Evolutionary conservation across 2,329 filamentous ascomycete genomes (phyloP), one percentile per base, ranked within the genome.

Genomic region (Aphanocladium album): DNA sequence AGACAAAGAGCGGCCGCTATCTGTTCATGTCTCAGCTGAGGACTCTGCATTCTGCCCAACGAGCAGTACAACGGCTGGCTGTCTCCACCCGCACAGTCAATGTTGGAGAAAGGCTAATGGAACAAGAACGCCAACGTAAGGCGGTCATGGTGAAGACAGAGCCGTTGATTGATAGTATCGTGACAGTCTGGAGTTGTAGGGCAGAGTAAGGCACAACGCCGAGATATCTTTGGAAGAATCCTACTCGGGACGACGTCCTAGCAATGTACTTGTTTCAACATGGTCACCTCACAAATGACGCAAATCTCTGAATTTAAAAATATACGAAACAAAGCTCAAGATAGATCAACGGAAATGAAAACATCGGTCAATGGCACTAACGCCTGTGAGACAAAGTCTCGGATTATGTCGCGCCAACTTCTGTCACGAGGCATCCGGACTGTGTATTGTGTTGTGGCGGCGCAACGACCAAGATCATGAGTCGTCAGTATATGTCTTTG

Each of bases 351-450:
- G 14, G 45, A 14, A 37, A 57, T 12, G 9, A 46, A n/a, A 46
- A 11, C 43, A 46, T 19, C 30, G n/a, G 27, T 30, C 52, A 52
- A 52, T 43, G 37, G 35, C 30, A 19, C 33, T 7, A 7, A 5
- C 16, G 17, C 37, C 35, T 43, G 37, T 45, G 27, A 59, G 56
- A 59, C 56, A 57, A 21, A 21, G 56, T 59, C 46, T 59, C 35
- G 23, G 46, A 17, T 45, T 8, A 8, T 25, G 11, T 3, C 23
- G 50, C 33, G 35, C 19, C 30, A 16, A 30, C 21, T 14, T 30
- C 45, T 30, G 45, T 57, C 55, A 41, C 33, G 45, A 50, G 45
- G 30, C n/a, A 21, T n/a, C 54, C 14, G 43, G 30, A 12, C 30
- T n/a, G 9, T 14, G 30, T 23, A 5, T 33, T 30, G 53, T 21